These are phyloP conservation scores for Pyrus communis DNA, from an alignment of 306 rosid species.

Conservation along the genomic window DNA sequence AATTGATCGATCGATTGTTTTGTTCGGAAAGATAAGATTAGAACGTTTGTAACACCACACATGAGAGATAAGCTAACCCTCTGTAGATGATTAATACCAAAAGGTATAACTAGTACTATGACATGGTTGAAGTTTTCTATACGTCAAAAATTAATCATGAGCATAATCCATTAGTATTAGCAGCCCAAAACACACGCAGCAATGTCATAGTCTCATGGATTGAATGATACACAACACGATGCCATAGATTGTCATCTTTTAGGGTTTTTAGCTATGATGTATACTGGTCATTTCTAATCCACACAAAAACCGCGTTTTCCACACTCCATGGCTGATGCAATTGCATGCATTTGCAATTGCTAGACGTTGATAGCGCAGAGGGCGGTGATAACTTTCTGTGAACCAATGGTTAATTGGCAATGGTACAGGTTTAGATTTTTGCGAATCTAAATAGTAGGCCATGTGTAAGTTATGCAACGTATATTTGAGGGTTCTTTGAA, in stretches of 20 bases:
- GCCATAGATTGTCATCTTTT: background rate
- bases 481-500: background rate
- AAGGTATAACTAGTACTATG: background rate
- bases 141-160: background rate
- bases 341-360: background rate
- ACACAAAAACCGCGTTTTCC: background rate
- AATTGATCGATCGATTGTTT: background rate
- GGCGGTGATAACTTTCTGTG: background rate
- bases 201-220: no score
- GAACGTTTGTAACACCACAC: background rate
- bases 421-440: no score
- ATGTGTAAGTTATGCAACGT: background rate
- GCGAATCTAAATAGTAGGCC: background rate
- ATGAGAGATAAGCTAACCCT: background rate
- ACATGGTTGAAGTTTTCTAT: background rate
- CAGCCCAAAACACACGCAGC: background rate
- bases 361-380: background rate
- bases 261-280: background rate
- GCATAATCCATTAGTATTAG: background rate
- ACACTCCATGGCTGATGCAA: background rate
- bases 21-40: background rate
- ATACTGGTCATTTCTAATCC: background rate
- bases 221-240: no score
- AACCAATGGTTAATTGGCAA: background rate
- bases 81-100: background rate